These are phyloP conservation scores for Talaromyces pinophilus DNA, from an alignment of 2,329 filamentous ascomycete genomes.

Conservation along the genomic window DNA sequence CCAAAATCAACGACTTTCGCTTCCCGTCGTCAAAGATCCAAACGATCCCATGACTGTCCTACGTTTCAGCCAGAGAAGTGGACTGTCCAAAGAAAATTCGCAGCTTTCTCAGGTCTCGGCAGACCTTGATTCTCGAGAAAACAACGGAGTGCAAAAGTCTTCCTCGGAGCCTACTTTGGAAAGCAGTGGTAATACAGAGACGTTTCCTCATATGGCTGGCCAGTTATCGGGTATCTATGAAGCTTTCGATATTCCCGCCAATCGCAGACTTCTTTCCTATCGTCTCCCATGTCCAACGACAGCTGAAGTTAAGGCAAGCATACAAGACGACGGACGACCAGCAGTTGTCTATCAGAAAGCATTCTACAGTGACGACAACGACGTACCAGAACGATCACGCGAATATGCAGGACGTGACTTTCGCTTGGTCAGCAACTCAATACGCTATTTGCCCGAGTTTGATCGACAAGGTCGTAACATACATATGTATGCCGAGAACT, in stretches of 20 bases:
- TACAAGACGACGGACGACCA: slow-evolving; percentile 60
- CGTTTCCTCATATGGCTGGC: slow-evolving; percentile 26
- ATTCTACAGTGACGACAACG: slow-evolving; percentile 79
- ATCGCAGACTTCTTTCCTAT: slow-evolving; percentile 31
- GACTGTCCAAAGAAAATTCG: slow-evolving; percentile 52
- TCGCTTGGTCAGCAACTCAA: slow-evolving; percentile 69
- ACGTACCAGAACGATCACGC: slow-evolving; percentile 73
- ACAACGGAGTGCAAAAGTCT: slow-evolving; percentile 12
- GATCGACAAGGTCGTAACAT: slow-evolving; percentile 62
- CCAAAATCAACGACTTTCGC: slow-evolving; percentile 57
- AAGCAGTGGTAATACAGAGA: not conserved
- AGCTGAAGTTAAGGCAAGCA: slow-evolving; percentile 56
- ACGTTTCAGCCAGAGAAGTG: slow-evolving; percentile 66
- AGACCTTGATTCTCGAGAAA: not conserved
- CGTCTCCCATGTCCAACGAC: slow-evolving; percentile 30
- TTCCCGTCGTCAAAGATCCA: slow-evolving; percentile 76
- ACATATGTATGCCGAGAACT: slow-evolving; percentile 59
- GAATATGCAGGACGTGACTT: slow-evolving; percentile 91
- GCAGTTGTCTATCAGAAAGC: slow-evolving; percentile 79
- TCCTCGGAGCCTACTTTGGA: slow-evolving; percentile 29
- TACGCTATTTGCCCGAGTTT: slow-evolving; percentile 80
- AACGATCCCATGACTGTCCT: slow-evolving; percentile 64
- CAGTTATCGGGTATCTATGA: slow-evolving; percentile 30
- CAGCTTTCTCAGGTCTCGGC: slow-evolving; percentile 26
- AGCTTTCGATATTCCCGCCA: slow-evolving; percentile 34